Evolutionary conservation across 768 basidiomycete species (phyloP), one percentile per base, ranked within the genome.

Genomic region (Termitomyces sp.): DNA sequence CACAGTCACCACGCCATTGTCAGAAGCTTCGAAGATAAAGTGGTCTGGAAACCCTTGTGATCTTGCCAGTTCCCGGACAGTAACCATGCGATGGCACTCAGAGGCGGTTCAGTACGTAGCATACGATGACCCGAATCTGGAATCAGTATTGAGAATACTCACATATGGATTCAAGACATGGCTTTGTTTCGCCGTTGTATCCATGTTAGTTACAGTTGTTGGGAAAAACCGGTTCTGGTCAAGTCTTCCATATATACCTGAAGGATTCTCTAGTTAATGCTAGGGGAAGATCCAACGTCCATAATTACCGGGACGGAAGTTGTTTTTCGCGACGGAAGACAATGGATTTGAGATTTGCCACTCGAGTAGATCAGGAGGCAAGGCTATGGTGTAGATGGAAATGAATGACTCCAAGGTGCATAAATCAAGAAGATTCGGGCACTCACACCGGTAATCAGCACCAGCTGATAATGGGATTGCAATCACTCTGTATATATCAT

Each of bases 41-140:
- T 78, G 72, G 62, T 93, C 91, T 0, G 90, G 87, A 68, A 93
- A 90, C 0, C 91, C 91, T 73, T 93, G 91, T 0, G 88, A 87
- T 44, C 91, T 76, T 8, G 90, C 91, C 15, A 89, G 75, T 67
- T 93, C 91, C 6, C 91, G 81, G 24, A 92, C 84, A 0, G 87
- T 87, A 6, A 91, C 72, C 63, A 91, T 83, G 9, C 91, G 81
- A 63, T 80, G 80, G 61, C 83, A 86, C 91, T 93, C 42, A 36
- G 27, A 45, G 20, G 18, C 48, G 27, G 33, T 47, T 57, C 13
- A 34, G 34, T 44, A 20, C 39, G 18, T 44, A 33, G 11, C 39
- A 30, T 18, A n/a, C 52, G 16, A 58, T 20, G 59, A 27, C 16
- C 46, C 15, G 24, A 36, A 57, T 22, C 59, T 34, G 7, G 7